Evolutionary conservation across 2,329 filamentous ascomycete genomes (phyloP).

Genomic region (Cladosporium austrohemisphaericum): DNA sequence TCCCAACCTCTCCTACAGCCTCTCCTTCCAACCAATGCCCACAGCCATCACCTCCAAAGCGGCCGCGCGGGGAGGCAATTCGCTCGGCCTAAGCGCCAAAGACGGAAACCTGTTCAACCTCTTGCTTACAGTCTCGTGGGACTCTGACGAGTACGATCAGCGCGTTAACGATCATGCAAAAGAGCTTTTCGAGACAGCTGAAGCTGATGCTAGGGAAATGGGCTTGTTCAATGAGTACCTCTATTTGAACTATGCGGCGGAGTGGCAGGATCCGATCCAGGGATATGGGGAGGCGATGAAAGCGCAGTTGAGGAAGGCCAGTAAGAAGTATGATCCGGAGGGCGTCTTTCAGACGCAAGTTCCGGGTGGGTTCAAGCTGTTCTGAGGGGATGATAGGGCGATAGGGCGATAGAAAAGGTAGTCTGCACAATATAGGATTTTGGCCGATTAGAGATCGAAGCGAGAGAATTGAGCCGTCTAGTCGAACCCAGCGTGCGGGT

Average conservation of each 20-base stretch:
- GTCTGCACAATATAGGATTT: too few relatives aligned
- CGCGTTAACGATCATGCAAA: constrained; percentile 14
- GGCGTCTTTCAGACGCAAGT: constrained; percentile 35
- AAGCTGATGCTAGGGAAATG: constrained; percentile 2
- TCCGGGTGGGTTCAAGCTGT: constrained; percentile 36
- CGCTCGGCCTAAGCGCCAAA: constrained; percentile 8
- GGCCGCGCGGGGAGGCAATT: constrained; percentile 8
- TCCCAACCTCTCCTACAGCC: constrained; percentile 16
- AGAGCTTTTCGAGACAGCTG: constrained; percentile 12
- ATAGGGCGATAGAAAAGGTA: too few relatives aligned
- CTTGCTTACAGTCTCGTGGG: constrained; percentile 19
- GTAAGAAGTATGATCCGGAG: constrained; percentile 35
- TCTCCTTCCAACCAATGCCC: constrained; percentile 23
- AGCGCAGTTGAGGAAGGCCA: constrained; percentile 30
- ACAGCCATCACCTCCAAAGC: constrained; percentile 17
- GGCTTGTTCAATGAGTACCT: constrained; percentile 23
- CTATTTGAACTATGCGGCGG: constrained; percentile 36
- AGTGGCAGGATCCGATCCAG: constrained; percentile 35
- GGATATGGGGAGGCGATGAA: constrained; percentile 32
- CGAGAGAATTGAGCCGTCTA: too few relatives aligned
- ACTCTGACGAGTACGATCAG: constrained; percentile 16
- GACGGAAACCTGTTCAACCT: constrained; percentile 20
- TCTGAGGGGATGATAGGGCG: too few relatives aligned
- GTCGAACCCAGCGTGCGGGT: too few relatives aligned
- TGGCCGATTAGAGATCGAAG: too few relatives aligned